phyloP scores from a whole-genome alignment of 345 rosid genomes.

The Conringia planisiliqua region DNA sequence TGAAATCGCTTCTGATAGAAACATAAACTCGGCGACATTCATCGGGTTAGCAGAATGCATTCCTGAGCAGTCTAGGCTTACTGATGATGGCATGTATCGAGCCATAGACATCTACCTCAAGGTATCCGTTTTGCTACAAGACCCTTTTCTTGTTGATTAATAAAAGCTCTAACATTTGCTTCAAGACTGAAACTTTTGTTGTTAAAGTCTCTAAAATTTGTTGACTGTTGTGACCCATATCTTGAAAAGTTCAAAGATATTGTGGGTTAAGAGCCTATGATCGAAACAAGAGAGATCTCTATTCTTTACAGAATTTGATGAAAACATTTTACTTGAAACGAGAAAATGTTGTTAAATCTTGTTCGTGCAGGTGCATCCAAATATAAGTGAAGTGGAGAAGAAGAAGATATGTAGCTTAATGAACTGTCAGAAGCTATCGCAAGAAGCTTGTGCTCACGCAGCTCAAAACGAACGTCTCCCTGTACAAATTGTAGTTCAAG shows the following conservation, averaged over 20 bases:
- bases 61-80: constrained; percentile 63
- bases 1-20: constrained; percentile 74
- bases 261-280: background rate
- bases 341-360: background rate
- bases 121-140: constrained; percentile 36
- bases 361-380: constrained; percentile 68
- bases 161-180: background rate
- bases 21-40: constrained; percentile 51
- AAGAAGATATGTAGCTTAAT: constrained; percentile 86
- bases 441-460: constrained; percentile 83
- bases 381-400: constrained; percentile 72
- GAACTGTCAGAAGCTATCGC: constrained; percentile 82
- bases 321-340: background rate
- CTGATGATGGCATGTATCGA: constrained; percentile 83
- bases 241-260: background rate
- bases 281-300: background rate
- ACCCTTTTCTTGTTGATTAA: background rate
- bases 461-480: constrained; percentile 81
- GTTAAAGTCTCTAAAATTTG: background rate
- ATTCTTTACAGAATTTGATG: background rate
- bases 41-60: constrained; percentile 60
- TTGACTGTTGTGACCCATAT: background rate
- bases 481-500: constrained; percentile 66
- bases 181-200: background rate
- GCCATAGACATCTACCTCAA: constrained; percentile 89